Conservation (phyloP, 1,284 basidiomycete genomes). For the Boletellus deceptivus region DNA sequence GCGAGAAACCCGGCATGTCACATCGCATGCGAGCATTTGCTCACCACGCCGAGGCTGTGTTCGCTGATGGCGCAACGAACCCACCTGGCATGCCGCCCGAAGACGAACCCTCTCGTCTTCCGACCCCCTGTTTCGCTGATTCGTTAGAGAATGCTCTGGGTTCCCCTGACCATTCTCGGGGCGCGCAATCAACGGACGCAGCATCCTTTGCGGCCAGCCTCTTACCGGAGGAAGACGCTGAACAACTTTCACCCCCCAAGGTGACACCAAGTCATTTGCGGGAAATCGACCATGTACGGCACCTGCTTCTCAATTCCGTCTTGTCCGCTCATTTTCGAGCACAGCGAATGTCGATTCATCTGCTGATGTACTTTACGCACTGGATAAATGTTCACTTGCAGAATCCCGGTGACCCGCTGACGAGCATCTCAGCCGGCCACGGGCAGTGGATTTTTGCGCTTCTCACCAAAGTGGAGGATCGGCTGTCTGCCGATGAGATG, state of each 20-base stretch:
- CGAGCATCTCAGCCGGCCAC: conserved; percentile 60
- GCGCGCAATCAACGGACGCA: not conserved
- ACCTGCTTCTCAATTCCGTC: not conserved
- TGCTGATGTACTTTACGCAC: conserved; percentile 79
- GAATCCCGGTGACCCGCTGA: conserved; percentile 37
- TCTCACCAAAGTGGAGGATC: conserved; percentile 69
- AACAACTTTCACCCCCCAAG: conserved; percentile 17
- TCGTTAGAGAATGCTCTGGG: not conserved
- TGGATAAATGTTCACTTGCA: conserved; percentile 70
- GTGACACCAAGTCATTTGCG: conserved; percentile 51
- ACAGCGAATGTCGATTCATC: conserved; percentile 67
- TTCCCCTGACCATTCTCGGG: not conserved
- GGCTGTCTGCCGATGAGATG: conserved; percentile 76
- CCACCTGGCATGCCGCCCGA: conserved; percentile 5
- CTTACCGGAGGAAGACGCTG: not conserved
- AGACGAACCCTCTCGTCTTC: not conserved
- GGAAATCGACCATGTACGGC: conserved; percentile 61
- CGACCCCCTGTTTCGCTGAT: not conserved
- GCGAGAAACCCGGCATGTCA: conserved; percentile 22
- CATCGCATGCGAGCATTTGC: conserved; percentile 38
- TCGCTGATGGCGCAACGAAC: conserved; percentile 3
- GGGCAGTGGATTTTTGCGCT: conserved; percentile 84
- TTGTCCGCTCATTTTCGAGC: conserved; percentile 13
- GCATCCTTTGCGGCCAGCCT: not conserved
- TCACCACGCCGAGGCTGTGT: conserved; percentile 25